Evolutionary conservation across 345 rosid genomes (phyloP).

Genomic region (Rhizophora mangle): DNA sequence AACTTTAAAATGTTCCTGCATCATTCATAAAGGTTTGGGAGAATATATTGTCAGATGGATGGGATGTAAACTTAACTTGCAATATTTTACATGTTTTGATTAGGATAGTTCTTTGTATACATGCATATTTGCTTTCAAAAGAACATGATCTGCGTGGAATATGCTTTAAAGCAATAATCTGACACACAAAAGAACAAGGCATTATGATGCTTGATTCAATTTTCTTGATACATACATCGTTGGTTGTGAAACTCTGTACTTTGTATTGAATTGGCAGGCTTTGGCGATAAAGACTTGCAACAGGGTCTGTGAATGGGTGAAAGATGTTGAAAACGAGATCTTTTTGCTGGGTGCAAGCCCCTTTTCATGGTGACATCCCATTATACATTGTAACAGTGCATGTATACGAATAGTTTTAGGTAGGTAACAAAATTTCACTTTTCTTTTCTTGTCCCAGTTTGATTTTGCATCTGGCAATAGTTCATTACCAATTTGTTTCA

Average conservation of each 20-base stretch:
- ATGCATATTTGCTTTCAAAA: too few relatives aligned
- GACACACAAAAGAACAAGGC: neutral
- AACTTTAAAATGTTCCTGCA: neutral
- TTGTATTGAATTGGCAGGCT: conserved; percentile 45
- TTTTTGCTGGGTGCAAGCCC: conserved; percentile 97
- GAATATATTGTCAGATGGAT: neutral
- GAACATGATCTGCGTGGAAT: too few relatives aligned
- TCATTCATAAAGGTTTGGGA: neutral
- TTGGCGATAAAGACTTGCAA: conserved; percentile 89
- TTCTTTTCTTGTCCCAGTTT: neutral
- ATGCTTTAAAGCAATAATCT: neutral
- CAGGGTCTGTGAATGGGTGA: conserved; percentile 88
- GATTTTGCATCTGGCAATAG: neutral
- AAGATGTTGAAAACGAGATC: conserved; percentile 89
- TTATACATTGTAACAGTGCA: conserved; percentile 13
- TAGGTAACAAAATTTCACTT: conserved; percentile 14
- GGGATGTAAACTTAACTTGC: neutral
- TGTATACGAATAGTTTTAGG: conserved; percentile 31
- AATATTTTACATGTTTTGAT: neutral
- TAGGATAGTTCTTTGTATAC: too few relatives aligned
- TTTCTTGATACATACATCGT: neutral
- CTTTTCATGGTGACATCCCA: conserved; percentile 74
- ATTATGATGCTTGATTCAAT: neutral
- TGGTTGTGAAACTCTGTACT: neutral
- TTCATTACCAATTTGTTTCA: neutral